Conservation (phyloP, 2,329 filamentous ascomycete genomes). For the Periconia macrospinosa region DNA sequence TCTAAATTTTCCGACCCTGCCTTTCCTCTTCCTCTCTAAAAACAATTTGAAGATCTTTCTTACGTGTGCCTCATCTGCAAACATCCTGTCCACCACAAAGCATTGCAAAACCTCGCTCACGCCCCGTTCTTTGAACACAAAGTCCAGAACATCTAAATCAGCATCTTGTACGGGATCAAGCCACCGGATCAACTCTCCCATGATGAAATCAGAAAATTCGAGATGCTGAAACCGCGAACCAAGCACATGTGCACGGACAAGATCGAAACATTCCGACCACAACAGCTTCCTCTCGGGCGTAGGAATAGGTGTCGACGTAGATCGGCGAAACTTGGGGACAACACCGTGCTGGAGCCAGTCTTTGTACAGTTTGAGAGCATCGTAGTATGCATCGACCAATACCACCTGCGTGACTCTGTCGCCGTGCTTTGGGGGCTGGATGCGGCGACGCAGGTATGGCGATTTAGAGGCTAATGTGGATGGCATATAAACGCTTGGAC, state of each 20-base stretch:
- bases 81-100: constrained; percentile 8
- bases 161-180: background rate
- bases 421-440: background rate
- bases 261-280: constrained; percentile 12
- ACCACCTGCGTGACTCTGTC: background rate
- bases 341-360: constrained; percentile 9
- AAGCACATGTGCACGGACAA: constrained; percentile 20
- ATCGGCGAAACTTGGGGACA: constrained; percentile 1
- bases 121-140: background rate
- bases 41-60: background rate
- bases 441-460: constrained; percentile 6
- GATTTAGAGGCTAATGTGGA: constrained; percentile 7
- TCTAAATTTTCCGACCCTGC: background rate
- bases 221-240: constrained; percentile 12
- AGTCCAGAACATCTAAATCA: constrained; percentile 2
- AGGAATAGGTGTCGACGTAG: background rate
- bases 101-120: constrained; percentile 3
- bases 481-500: constrained; percentile 5
- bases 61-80: background rate
- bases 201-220: constrained; percentile 4
- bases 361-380: constrained; percentile 16
- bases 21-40: background rate
- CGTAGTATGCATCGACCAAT: constrained; percentile 10
- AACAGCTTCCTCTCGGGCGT: background rate
- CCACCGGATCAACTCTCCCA: constrained; percentile 4